Evolutionary conservation across 257 asterid genomes (phyloP), one percentile per base, ranked within the genome.

Genomic region (Solanum medicagineum): DNA sequence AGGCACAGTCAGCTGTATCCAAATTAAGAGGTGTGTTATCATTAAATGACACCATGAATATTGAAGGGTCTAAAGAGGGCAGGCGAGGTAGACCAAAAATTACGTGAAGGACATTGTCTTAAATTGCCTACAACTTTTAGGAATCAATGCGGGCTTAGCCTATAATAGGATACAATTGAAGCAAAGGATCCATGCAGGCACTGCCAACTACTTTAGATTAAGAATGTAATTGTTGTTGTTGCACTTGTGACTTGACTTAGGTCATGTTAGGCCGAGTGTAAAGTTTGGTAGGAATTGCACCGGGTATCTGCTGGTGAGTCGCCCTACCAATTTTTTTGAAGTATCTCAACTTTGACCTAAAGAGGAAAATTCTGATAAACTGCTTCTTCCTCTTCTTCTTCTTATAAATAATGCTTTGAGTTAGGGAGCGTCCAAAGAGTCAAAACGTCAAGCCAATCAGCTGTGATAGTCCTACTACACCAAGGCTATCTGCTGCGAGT

Each of bases 1-100:
- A 94, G 94, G 98, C 99, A 84, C 95, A 93, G 84, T 87, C 90
- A 69, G 90, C 94, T 57, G 94, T 97, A 86, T 88, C 95, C 87
- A 93, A 90, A 90, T 90, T 97, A 89, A 93, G 99, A 93, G 98
- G 99, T 97, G 87, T 66, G 83, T 15, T 80, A 84, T 65, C 73
- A 66, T 57, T 16, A 29, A 36, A 65, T 54, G n/a, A 66, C 83
- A 69, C 77, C 87, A 74, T 83, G 40, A 20, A 40, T 51, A 51
- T 51, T 26, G 49, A 79, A 26, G 83, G 83, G 53, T 54, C 65
- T 16, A 79, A 53, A 29, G 65, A 53, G 65, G 83, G 42, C 5
- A 17, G 49, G 44, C 4, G 29, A 79, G 49, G 49, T 53, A 53
- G 65, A 53, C 65, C 65, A 26, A 51, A 29, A 79, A 17, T 26